Conservation (phyloP, 148 eudicot species). For the Rheum nobile region DNA sequence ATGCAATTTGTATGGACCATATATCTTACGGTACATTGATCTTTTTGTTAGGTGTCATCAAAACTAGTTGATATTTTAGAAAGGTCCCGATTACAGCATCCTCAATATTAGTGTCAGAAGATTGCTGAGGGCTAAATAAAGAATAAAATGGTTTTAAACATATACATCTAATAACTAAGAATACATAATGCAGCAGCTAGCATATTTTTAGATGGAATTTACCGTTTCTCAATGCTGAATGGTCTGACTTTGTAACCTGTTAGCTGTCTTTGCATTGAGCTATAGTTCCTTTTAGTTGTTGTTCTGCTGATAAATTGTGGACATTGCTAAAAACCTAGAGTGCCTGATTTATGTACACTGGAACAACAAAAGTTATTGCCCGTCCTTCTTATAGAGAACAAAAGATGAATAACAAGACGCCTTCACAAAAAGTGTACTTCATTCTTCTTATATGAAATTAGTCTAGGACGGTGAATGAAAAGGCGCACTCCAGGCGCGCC, state of each 20-base stretch:
- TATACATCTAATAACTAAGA: background rate
- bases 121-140: background rate
- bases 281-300: background rate
- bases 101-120: background rate
- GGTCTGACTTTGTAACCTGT: background rate
- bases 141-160: background rate
- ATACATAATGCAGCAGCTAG: slow-evolving; percentile 3
- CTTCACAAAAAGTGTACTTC: background rate
- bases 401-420: background rate
- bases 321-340: background rate
- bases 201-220: background rate
- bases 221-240: background rate
- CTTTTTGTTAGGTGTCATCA: background rate
- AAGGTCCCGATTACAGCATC: background rate
- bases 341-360: background rate
- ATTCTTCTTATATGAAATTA: background rate
- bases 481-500: too few species aligned
- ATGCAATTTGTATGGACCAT: background rate
- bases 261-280: background rate
- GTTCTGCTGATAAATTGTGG: background rate
- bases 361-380: background rate
- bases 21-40: background rate
- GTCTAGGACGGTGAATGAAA: too few species aligned
- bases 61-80: background rate
- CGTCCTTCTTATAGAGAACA: background rate